Evolutionary conservation across 1,284 basidiomycete species (phyloP), one percentile per base, ranked within the genome.

Genomic region (Tylopilus orsonianus): DNA sequence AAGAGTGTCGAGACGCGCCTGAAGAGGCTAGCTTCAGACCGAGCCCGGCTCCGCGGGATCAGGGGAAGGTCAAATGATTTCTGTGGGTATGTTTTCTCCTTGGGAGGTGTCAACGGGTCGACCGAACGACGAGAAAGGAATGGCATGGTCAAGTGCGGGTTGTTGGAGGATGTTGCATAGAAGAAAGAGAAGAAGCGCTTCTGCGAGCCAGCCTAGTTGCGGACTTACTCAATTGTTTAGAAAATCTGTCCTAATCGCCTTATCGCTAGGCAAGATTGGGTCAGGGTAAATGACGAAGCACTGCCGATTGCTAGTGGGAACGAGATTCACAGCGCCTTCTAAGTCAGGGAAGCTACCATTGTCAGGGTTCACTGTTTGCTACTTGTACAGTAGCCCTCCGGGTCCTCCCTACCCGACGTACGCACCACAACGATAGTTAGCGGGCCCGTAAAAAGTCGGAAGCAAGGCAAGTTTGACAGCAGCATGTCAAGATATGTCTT

Each of bases 61-160:
- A 50, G 50, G 14, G 53, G 19, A 23, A 41, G 44, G 43, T 34
- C 44, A 19, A 37, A 47, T 27, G 26, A 37, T 18, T 41, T 50
- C 20, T 39, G 44, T 8, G 48, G 18, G 9, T 30, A 41, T 26
- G 20, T 19, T 41, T 20, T 52, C 16, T 61, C 50, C 33, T 32
- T 55, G 41, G 39, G 33, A 2, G 30, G 20, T 2, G 37, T 42
- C 22, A 54, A 23, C 35, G 66, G 65, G 38, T 67, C 62, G 36
- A 57, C 52, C 32, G 56, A 50, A 36, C 62, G 62, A 41, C 66
- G 61, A 26, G 59, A 52, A 54, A 68, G 61, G 53, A 68, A 67
- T 13, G 44, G 52, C 62, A 65, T 68, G 44, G 43, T 27, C 29
- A 39, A 13, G 30, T 36, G 35, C 23, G 47, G 26, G 44, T 9